Evolutionary conservation across 257 asterid genomes (phyloP).

Genomic region (Solanum chiquidenum): DNA sequence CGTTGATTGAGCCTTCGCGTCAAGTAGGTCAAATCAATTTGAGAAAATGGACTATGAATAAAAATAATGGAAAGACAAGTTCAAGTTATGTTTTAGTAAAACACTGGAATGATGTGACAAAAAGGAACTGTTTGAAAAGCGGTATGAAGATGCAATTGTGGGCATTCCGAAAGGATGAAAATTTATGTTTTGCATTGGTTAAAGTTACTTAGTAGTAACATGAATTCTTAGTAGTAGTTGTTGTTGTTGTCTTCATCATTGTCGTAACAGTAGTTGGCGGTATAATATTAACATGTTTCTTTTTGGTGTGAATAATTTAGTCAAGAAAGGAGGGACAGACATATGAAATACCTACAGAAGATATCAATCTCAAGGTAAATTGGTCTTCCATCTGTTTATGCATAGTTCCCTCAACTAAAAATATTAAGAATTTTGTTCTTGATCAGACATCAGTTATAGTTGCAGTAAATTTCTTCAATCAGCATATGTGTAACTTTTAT

Average conservation of each 20-base stretch:
- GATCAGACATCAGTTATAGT: too few species aligned
- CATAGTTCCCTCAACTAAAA: too few species aligned
- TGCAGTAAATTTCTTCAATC: background rate
- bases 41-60: background rate
- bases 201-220: background rate
- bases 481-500: background rate
- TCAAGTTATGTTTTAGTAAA: background rate
- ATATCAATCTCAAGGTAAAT: too few species aligned
- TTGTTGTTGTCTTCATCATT: background rate
- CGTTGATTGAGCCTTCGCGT: background rate
- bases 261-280: too few species aligned
- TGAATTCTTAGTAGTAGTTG: background rate
- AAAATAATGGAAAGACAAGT: background rate
- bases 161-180: background rate
- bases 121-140: background rate
- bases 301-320: too few species aligned
- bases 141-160: background rate
- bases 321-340: too few species aligned
- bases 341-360: slow-evolving; percentile 2
- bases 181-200: background rate
- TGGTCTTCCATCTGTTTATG: too few species aligned
- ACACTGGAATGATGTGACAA: background rate
- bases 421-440: too few species aligned
- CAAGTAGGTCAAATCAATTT: background rate
- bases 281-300: too few species aligned